These are phyloP conservation scores for Dovyalis caffra DNA, from an alignment of 345 rosid species.

Conservation along the genomic window DNA sequence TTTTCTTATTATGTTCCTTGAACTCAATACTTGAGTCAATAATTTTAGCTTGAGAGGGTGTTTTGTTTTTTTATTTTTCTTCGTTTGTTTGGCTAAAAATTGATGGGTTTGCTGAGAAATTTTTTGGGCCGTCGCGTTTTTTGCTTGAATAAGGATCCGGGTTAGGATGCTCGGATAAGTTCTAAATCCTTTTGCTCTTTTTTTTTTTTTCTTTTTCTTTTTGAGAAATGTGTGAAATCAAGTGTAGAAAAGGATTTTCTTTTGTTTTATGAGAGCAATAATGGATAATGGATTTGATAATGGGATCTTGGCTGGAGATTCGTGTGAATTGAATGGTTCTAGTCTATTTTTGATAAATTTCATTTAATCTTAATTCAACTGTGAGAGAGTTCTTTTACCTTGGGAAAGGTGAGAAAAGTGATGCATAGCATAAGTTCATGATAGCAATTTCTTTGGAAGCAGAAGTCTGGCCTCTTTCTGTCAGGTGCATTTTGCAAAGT, in stretches of 20 bases:
- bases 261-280: background rate
- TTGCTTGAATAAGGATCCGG: too few species aligned
- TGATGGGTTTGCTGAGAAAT: too few species aligned
- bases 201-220: too few species aligned
- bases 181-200: background rate
- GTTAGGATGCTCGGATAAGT: too few species aligned
- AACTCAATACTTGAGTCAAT: background rate
- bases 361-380: background rate
- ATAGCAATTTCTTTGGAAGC: background rate
- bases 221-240: background rate
- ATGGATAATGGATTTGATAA: background rate
- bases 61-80: background rate
- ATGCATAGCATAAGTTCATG: background rate
- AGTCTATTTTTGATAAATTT: background rate
- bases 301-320: background rate
- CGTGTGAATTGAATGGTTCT: background rate
- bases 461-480: background rate
- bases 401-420: background rate
- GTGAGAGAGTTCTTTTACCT: background rate
- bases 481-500: background rate
- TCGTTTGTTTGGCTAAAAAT: background rate
- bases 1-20: background rate
- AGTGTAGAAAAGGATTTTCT: background rate
- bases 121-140: too few species aligned
- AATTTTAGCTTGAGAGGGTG: background rate